A percentile compares a stretch with the other conserved stretches of the same genome.
phyloP scores from a whole-genome alignment of 257 asterid species.

The Cordia subcordata region DNA sequence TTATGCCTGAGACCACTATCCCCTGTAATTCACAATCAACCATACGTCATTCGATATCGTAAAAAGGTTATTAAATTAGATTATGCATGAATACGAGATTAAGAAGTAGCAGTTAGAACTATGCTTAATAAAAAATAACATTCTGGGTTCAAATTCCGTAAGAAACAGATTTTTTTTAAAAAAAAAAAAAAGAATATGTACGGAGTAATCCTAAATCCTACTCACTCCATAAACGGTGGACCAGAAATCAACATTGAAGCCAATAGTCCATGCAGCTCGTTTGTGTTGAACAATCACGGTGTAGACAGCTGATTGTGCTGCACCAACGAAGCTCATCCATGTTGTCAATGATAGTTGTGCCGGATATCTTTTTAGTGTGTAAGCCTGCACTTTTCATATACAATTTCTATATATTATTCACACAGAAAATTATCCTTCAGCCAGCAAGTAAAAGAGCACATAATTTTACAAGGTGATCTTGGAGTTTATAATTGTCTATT shows the following conservation, averaged over 20 bases:
- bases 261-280: slow-evolving; percentile 60
- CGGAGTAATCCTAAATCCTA: background rate
- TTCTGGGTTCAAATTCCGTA: too few relatives aligned
- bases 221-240: slow-evolving; percentile 66
- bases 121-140: too few relatives aligned
- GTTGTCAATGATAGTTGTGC: slow-evolving; percentile 68
- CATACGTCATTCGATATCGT: background rate
- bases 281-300: slow-evolving; percentile 50
- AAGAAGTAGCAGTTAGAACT: too few relatives aligned
- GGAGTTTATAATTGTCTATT: too few relatives aligned
- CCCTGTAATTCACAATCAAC: slow-evolving; percentile 36
- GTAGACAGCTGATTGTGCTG: slow-evolving; percentile 70
- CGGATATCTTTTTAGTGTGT: slow-evolving; percentile 60
- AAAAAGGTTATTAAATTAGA: background rate
- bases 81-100: too few relatives aligned
- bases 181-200: too few relatives aligned
- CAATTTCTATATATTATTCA: background rate
- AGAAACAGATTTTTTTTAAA: too few relatives aligned
- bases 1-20: slow-evolving; percentile 54
- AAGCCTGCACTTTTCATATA: slow-evolving; percentile 37
- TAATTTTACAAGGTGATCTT: too few relatives aligned
- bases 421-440: background rate
- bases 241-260: slow-evolving; percentile 69
- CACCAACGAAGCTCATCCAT: slow-evolving; percentile 77
- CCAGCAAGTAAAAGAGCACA: too few relatives aligned